Conservation (phyloP, 2,329 filamentous ascomycete genomes). For the Nemania abortiva region DNA sequence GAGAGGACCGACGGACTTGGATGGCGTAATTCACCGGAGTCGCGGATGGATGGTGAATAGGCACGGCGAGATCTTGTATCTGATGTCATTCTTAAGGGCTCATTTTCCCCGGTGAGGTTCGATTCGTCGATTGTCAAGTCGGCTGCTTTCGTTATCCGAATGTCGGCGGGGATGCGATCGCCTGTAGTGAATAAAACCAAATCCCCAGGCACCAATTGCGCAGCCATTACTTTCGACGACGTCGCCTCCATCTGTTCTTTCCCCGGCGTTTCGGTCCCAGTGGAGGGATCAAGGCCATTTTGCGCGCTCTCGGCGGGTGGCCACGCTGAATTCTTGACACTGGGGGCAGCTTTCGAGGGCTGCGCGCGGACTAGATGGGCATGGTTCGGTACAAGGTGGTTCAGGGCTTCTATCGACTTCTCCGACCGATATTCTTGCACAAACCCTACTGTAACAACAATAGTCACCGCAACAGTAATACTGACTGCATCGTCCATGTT, state of each 20-base stretch:
- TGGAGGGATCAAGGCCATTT: slow-evolving; percentile 62
- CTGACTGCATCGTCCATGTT: slow-evolving; percentile 96
- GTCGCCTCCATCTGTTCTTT: slow-evolving; percentile 75
- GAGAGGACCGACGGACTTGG: slow-evolving; percentile 60
- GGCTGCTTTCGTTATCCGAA: slow-evolving; percentile 89
- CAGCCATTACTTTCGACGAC: slow-evolving; percentile 87
- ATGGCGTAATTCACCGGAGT: slow-evolving; percentile 53
- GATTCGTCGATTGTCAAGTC: slow-evolving; percentile 96
- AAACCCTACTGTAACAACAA: slow-evolving; percentile 95
- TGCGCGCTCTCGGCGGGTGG: slow-evolving; percentile 59
- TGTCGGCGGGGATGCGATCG: slow-evolving; percentile 95
- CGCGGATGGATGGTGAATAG: slow-evolving; percentile 44
- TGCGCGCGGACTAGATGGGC: slow-evolving; percentile 87
- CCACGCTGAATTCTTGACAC: slow-evolving; percentile 59
- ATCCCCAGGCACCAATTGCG: slow-evolving; percentile 90
- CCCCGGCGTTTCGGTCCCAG: slow-evolving; percentile 69
- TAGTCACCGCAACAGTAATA: slow-evolving; percentile 95
- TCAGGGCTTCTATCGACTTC: slow-evolving; percentile 95
- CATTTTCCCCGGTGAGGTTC: slow-evolving; percentile 96
- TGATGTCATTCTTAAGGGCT: slow-evolving; percentile 84
- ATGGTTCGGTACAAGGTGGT: slow-evolving; percentile 92
- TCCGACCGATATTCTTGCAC: slow-evolving; percentile 98
- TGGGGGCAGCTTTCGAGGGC: slow-evolving; percentile 52
- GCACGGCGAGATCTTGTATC: slow-evolving; percentile 63
- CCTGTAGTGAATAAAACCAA: slow-evolving; percentile 94